Base-by-base conservation (phyloP, 2,329 filamentous ascomycete genomes). In the Penicillium nordicum region DNA sequence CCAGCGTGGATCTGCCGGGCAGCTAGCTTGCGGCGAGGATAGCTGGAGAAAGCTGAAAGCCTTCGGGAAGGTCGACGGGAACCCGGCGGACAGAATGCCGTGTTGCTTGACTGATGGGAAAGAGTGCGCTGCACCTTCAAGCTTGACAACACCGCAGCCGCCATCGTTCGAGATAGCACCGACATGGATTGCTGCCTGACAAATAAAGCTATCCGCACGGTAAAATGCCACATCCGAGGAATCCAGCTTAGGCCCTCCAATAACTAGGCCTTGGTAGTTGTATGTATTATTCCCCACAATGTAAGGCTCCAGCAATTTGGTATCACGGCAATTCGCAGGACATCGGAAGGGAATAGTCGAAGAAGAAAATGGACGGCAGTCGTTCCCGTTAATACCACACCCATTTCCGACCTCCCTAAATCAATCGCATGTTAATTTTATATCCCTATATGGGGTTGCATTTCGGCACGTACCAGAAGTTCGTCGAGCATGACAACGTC, bases 61-160 rank as follows among this genome's bases (percentile, higher is more conserved):
- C 30, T 90, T 87, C 1, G 94, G 94, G 67, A 99, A 99, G 62
- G 90, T 91, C 0, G 91, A 93, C 60, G 92, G 84, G 69, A 99
- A 99, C 5, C 75, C 82, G 52, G 90, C 79, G 60, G 91, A 96
- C 29, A 79, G 75, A 61, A 97, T 91, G 50, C 88, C 90, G 67
- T 95, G 80, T n/a, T 80, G 80, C 46, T 83, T 82, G 10, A 87
- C 86, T 41, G 83, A 80, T 41, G 81, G 75, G 68, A 86, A 96
- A 47, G 82, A 77, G 53, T 81, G 76, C 54, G 85, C 83, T 53
- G 86, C 81, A 23, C 92, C 92, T 23, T 89, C 80, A 37, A 94
- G 80, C 52, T 84, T 82, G 32, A 94, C 82, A 3, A 95, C 89
- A 55, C 92, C 92, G 65, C 92, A 96, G 1, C 92, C 92, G 37